Percentiles rank a stretch among this genome's conserved stretches.
Evolutionary conservation across 2,329 filamentous ascomycete species (phyloP).

Genomic region (Tolypocladium pustulatum): DNA sequence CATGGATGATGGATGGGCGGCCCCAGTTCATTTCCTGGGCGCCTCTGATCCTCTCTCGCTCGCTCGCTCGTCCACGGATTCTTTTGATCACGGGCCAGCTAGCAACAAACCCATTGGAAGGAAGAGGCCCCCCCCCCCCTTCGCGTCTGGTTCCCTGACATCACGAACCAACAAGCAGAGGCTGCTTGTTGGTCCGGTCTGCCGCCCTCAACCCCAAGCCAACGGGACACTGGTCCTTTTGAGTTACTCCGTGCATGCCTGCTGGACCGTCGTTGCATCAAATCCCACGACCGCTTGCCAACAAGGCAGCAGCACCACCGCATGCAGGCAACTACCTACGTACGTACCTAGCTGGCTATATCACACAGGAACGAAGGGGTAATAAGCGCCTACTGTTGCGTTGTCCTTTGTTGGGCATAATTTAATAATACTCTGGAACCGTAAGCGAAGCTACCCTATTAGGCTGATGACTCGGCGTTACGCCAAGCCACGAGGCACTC

Average conservation of each 20-base stretch:
- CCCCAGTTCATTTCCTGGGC: background rate
- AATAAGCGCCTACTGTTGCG: background rate
- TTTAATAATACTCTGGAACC: background rate
- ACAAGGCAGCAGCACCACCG: background rate
- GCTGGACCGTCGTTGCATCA: background rate
- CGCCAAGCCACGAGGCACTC: background rate
- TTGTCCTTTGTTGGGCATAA: background rate
- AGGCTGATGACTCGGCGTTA: background rate
- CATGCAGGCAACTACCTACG: background rate
- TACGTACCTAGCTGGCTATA: background rate
- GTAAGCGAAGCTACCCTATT: background rate
- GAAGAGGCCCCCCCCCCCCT: no score
- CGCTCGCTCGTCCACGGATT: no score
- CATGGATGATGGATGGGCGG: background rate
- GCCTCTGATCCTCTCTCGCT: no score
- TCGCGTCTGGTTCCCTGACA: background rate
- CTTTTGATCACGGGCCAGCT: no score
- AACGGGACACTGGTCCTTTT: background rate
- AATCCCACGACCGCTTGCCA: background rate
- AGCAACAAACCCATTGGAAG: no score
- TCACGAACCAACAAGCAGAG: background rate
- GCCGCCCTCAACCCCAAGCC: background rate
- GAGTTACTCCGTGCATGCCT: background rate
- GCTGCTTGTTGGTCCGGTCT: background rate
- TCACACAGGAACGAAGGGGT: background rate